Evolutionary conservation across 352 stramenopile species (phyloP).

Genomic region (Globisporangium mamillatum): DNA sequence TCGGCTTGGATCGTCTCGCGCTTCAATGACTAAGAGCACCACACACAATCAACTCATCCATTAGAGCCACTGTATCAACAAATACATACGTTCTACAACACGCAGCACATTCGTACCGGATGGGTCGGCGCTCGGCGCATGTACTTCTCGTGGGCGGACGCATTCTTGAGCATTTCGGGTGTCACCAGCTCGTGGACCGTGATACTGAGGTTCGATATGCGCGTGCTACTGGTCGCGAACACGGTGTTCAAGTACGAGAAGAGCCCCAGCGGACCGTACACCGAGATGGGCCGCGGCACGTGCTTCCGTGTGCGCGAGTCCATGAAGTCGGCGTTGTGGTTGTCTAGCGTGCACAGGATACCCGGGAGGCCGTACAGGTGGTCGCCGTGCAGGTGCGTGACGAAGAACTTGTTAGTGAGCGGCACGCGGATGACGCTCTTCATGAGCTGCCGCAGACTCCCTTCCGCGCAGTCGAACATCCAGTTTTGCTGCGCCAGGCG

Average conservation of each 20-base stretch:
- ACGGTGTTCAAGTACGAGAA: slow-evolving; percentile 78
- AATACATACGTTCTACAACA: background rate
- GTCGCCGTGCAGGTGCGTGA: slow-evolving; percentile 85
- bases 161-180: slow-evolving; percentile 40
- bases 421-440: slow-evolving; percentile 70
- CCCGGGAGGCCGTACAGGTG: slow-evolving; percentile 81
- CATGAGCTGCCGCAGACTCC: slow-evolving; percentile 78
- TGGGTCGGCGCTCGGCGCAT: slow-evolving; percentile 57
- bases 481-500: slow-evolving; percentile 69
- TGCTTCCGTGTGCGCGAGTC: slow-evolving; percentile 53
- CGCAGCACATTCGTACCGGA: slow-evolving; percentile 31
- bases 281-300: slow-evolving; percentile 46
- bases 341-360: slow-evolving; percentile 83
- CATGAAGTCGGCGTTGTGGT: slow-evolving; percentile 61
- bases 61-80: background rate
- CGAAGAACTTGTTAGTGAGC: slow-evolving; percentile 82
- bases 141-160: slow-evolving; percentile 56
- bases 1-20: slow-evolving; percentile 54
- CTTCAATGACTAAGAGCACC: slow-evolving; percentile 24
- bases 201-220: slow-evolving; percentile 66
- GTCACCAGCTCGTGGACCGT: slow-evolving; percentile 77
- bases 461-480: slow-evolving; percentile 89
- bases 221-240: slow-evolving; percentile 59
- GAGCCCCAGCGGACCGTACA: slow-evolving; percentile 78
- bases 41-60: slow-evolving; percentile 24